phyloP scores from a whole-genome alignment of 2,329 filamentous ascomycete species.

The Claviceps cyperi region DNA sequence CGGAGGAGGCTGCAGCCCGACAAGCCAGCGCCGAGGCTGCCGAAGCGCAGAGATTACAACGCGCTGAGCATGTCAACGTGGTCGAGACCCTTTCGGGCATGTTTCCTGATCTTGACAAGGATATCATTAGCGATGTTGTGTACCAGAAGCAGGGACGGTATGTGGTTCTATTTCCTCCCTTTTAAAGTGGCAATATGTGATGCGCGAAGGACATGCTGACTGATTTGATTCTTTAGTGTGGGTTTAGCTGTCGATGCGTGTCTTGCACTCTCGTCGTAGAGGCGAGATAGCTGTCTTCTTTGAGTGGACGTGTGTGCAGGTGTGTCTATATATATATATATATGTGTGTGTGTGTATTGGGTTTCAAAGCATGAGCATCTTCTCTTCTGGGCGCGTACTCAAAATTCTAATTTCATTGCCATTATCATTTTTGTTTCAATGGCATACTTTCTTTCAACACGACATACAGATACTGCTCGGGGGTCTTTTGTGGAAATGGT shows the following conservation, averaged over 20 bases:
- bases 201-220: not conserved
- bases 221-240: slow-evolving; percentile 37
- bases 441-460: no score
- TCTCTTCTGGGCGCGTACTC: not conserved
- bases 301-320: no score
- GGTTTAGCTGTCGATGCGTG: slow-evolving; percentile 78
- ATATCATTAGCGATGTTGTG: slow-evolving; percentile 93
- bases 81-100: slow-evolving; percentile 90
- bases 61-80: slow-evolving; percentile 75
- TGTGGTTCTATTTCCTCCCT: slow-evolving; percentile 22
- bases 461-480: no score
- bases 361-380: not conserved
- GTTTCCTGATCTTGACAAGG: slow-evolving; percentile 90
- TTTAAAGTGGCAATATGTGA: no score
- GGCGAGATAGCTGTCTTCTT: not conserved
- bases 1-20: slow-evolving; percentile 75
- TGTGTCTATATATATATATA: no score
- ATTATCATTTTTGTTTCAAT: not conserved
- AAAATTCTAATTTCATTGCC: not conserved
- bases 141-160: slow-evolving; percentile 88
- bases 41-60: slow-evolving; percentile 69
- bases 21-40: slow-evolving; percentile 85
- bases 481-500: no score
- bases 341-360: no score
- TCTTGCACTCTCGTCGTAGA: slow-evolving; percentile 47